Base-by-base conservation (phyloP, 805 yeast species). In the Candida andamanensis region DNA sequence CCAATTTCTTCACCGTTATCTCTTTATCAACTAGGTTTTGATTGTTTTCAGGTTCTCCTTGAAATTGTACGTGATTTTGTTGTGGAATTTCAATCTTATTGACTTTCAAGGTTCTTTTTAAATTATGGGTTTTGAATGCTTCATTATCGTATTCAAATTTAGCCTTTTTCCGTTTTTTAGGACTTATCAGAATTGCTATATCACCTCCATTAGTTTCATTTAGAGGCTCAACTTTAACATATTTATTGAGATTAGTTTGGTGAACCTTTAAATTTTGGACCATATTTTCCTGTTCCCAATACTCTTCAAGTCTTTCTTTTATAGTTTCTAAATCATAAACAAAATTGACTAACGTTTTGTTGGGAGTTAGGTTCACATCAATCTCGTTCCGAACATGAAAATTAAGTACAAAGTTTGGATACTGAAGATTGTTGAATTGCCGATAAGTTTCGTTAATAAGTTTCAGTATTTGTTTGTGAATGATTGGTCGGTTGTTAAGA, bases 321-420 rank as follows among this genome's bases (percentile, higher is more conserved):
- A 90, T 37, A 80, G 13, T 22, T 4, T 26, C 29, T n/a, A 35
- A 32, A 19, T 41, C 40, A 5, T 86, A 2, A 87, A 50, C 46
- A 84, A 50, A 2, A 89, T 67, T 36, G 6, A 39, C 29, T 2
- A 77, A 73, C 32, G 90, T 65, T 51, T 92, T 92, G 52, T 92
- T 97, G 0, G 98, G 97, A 0, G 95, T 80, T 1, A 92, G 83
- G 54, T 92, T 92, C 13, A 92, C 68, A 56, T 92, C 98, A n/a
- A 80, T 39, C 23, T 64, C 60, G 0, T 82, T 65, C 24, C 72
- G 67, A 5, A 85, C 50, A 10, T 49, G 46, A 14, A 92, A 43
- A 52, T 92, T 68, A 3, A 85, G 45, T 2, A 86, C 64, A 29
- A 83, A 64, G 8, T 76, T 73, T 0, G 97, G 97, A 32, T 52